Conservation (phyloP, 23 red algal genomes). For the Agarophyton chilense region DNA sequence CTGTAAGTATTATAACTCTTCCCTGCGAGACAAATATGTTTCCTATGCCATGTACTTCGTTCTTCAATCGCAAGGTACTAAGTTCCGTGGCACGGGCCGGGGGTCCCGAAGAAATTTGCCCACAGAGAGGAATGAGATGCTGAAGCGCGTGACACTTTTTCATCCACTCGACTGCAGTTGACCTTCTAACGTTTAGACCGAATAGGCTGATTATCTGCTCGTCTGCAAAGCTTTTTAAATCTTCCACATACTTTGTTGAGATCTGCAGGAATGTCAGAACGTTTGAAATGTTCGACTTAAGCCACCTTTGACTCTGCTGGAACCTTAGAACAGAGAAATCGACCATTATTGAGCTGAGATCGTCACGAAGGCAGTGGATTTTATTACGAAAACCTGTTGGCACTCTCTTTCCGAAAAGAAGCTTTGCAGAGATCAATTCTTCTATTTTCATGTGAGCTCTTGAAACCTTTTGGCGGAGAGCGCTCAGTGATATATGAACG, state of each 20-base stretch:
- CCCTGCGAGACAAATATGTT: conserved; percentile 24
- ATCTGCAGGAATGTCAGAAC: neutral
- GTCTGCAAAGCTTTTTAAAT: no score
- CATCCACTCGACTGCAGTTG: neutral
- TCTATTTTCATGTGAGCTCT: neutral
- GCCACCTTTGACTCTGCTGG: neutral
- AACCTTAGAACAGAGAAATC: neutral
- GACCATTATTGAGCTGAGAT: neutral
- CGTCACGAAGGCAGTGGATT: neutral
- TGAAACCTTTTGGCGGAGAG: neutral
- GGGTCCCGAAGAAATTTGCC: conserved; percentile 10
- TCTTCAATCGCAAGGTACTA: neutral
- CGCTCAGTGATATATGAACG: neutral
- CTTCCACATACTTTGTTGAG: neutral
- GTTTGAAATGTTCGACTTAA: neutral
- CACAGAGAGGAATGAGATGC: neutral
- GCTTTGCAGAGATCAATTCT: neutral
- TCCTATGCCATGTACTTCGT: neutral
- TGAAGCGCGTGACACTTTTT: neutral
- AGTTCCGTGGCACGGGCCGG: conserved; percentile 9
- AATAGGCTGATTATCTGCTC: neutral
- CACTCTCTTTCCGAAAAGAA: neutral
- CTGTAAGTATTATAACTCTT: neutral
- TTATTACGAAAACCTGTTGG: neutral
- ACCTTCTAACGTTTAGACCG: neutral